These are phyloP conservation scores for Penicillium lividum DNA, from an alignment of 495 filamentous ascomycete species.

Conservation along the genomic window DNA sequence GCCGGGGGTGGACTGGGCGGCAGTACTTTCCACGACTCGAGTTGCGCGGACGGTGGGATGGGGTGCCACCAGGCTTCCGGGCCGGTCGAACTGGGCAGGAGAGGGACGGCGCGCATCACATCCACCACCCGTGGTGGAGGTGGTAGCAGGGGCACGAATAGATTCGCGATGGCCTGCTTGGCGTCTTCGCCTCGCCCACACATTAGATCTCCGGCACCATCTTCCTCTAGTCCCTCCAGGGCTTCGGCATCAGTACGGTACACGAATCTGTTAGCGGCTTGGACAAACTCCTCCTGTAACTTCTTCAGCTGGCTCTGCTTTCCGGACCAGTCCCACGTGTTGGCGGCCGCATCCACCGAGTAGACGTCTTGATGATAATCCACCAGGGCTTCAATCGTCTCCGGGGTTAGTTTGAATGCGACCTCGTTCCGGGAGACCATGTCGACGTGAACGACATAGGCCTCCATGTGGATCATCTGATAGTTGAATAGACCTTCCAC, in stretches of 20 bases:
- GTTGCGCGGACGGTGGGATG: constrained; percentile 60
- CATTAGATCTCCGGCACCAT: constrained; percentile 91
- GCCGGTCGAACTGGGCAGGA: constrained; percentile 84
- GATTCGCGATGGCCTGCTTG: constrained; percentile 78
- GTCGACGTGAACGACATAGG: constrained; percentile 98
- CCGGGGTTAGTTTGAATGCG: constrained; percentile 96
- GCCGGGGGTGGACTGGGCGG: constrained; percentile 80
- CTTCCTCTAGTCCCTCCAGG: constrained; percentile 94
- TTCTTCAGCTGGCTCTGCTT: constrained; percentile 97
- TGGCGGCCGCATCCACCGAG: constrained; percentile 85
- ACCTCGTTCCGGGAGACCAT: constrained; percentile 98
- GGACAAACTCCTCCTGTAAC: constrained; percentile 94
- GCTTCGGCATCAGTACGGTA: constrained; percentile 88
- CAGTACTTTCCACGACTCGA: constrained; percentile 92
- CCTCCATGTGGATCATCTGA: constrained; percentile 92
- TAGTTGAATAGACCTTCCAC: constrained; percentile 92
- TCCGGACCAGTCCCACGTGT: constrained; percentile 94
- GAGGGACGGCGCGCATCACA: constrained; percentile 77
- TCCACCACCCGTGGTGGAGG: constrained; percentile 93
- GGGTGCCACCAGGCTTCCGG: constrained; percentile 78
- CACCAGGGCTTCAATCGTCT: constrained; percentile 92
- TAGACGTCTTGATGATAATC: constrained; percentile 98
- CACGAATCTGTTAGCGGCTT: constrained; percentile 96
- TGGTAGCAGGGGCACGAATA: constrained; percentile 88
- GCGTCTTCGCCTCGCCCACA: constrained; percentile 92